A percentile compares a stretch with the other conserved stretches of the same genome.
Conservation (phyloP, 129 eudicot genomes). For the Flaveria ramosissima region DNA sequence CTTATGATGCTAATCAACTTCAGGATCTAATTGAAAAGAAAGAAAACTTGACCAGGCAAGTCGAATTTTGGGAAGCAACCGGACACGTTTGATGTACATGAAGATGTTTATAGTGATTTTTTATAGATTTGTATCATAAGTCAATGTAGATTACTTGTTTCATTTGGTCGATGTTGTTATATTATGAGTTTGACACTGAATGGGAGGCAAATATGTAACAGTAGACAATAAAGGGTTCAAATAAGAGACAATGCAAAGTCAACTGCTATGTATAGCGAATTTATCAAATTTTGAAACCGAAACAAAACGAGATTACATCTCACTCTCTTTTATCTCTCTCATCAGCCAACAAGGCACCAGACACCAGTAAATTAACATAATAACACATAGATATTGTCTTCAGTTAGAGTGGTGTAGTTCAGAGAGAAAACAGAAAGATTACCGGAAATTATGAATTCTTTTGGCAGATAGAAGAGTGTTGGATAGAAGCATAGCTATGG, state of each 20-base stretch:
- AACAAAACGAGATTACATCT: no score
- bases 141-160: constrained; percentile 5
- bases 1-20: constrained; percentile 35
- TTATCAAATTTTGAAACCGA: no score
- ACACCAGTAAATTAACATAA: no score
- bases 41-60: constrained; percentile 38
- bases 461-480: no score
- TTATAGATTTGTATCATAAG: constrained; percentile 10
- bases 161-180: constrained; percentile 4
- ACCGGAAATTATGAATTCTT: no score
- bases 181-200: neutral
- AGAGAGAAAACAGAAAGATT: no score
- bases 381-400: no score
- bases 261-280: no score
- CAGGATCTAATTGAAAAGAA: constrained; percentile 30
- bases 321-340: no score
- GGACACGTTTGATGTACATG: constrained; percentile 15
- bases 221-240: neutral
- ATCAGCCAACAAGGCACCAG: no score
- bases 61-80: constrained; percentile 44
- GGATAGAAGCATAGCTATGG: no score
- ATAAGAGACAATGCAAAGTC: neutral
- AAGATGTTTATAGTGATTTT: neutral
- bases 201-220: neutral
- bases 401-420: no score